These are phyloP conservation scores for Fusarium vanettenii DNA, from an alignment of 2,329 filamentous ascomycete genomes.

Conservation along the genomic window DNA sequence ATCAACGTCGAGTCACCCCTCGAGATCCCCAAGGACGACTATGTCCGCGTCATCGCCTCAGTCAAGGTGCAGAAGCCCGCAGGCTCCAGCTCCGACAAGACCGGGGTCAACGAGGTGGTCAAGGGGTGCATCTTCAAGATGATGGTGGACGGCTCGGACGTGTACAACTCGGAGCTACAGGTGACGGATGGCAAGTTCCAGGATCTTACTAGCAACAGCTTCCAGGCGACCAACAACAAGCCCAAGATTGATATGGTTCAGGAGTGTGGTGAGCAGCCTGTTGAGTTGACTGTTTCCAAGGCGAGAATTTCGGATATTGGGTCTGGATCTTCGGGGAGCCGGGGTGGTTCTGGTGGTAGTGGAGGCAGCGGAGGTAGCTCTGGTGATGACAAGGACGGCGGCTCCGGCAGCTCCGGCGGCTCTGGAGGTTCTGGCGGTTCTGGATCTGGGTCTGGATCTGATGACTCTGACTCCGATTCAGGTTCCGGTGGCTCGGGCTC, in stretches of 20 bases:
- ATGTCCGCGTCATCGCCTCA: slow-evolving; percentile 3
- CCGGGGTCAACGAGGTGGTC: neutral
- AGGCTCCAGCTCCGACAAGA: neutral
- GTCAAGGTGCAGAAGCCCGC: slow-evolving; percentile 4
- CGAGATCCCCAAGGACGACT: neutral
- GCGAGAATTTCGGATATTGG: neutral
- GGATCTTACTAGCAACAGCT: neutral
- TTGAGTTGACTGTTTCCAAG: slow-evolving; percentile 5
- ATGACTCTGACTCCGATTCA: neutral
- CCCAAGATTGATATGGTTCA: slow-evolving; percentile 13
- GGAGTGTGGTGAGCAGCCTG: slow-evolving; percentile 13
- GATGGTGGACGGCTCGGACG: neutral
- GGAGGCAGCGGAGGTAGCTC: neutral
- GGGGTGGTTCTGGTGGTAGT: neutral
- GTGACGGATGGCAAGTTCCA: neutral
- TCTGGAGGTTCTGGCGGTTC: neutral
- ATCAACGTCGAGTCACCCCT: slow-evolving; percentile 3
- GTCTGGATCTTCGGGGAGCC: neutral
- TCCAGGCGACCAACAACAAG: neutral
- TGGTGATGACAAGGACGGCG: neutral
- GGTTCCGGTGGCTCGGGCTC: neutral
- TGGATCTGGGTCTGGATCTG: neutral
- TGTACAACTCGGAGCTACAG: slow-evolving; percentile 4
- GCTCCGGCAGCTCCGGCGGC: neutral
- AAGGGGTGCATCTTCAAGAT: slow-evolving; percentile 10